These are phyloP conservation scores for Neonectria punicea DNA, from an alignment of 2,329 filamentous ascomycete genomes.

Conservation along the genomic window DNA sequence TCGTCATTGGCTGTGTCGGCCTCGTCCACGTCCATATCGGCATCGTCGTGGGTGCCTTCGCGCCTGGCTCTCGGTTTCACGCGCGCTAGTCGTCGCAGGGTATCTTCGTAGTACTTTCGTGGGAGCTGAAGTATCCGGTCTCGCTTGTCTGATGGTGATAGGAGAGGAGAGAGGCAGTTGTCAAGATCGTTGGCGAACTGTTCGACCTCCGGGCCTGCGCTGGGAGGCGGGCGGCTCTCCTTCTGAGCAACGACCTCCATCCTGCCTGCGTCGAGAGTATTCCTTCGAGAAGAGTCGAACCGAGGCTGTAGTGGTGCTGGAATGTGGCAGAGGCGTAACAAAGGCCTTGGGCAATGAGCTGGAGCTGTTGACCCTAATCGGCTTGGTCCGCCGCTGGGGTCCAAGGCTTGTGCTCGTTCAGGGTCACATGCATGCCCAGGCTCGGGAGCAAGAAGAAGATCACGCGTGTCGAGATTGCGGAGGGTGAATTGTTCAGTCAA, in stretches of 20 bases:
- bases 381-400: conserved; percentile 40
- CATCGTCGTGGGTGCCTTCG: conserved; percentile 54
- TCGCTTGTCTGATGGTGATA: conserved; percentile 64
- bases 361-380: conserved; percentile 40
- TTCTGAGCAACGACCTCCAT: conserved; percentile 30
- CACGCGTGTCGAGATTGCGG: conserved; percentile 20
- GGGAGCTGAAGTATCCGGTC: conserved; percentile 74
- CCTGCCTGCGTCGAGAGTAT: background rate
- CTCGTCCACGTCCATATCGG: conserved; percentile 68
- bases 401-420: conserved; percentile 34
- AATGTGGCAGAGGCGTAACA: background rate
- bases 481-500: conserved; percentile 12
- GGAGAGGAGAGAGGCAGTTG: conserved; percentile 68
- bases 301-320: background rate
- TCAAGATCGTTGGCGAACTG: conserved; percentile 86
- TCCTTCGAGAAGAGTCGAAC: conserved; percentile 1
- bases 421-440: conserved; percentile 38
- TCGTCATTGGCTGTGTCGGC: conserved; percentile 48
- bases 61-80: conserved; percentile 43
- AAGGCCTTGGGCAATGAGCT: conserved; percentile 20
- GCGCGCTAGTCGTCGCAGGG: conserved; percentile 49
- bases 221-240: conserved; percentile 27
- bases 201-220: conserved; percentile 81
- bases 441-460: conserved; percentile 13
- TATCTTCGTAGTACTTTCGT: conserved; percentile 67